These are phyloP conservation scores for Candida yuanshanica DNA, from an alignment of 805 yeast genomes.

Conservation along the genomic window DNA sequence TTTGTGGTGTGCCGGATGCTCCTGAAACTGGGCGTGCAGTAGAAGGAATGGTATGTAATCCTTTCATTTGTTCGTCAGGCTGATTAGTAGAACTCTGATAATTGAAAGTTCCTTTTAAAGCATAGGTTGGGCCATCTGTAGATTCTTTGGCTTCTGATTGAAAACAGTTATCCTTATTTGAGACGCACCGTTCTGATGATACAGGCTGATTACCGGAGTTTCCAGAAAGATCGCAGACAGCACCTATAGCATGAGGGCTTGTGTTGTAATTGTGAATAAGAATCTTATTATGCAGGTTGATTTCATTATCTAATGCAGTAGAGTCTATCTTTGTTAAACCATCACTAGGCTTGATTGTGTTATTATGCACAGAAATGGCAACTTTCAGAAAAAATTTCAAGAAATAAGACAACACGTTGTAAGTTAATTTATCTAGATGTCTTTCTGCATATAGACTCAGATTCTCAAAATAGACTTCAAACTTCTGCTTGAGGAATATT, in stretches of 20 bases:
- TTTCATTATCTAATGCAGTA: conserved; percentile 7
- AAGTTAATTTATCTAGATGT: conserved; percentile 6
- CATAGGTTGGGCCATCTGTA: too few species aligned
- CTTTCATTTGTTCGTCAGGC: background rate
- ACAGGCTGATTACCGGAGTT: too few species aligned
- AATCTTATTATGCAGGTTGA: conserved; percentile 1
- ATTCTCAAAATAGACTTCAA: conserved; percentile 7
- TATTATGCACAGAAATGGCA: conserved; percentile 18
- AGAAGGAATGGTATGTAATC: background rate
- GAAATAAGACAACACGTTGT: conserved; percentile 8
- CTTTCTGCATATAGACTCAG: background rate
- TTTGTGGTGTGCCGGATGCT: background rate
- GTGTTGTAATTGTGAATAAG: too few species aligned
- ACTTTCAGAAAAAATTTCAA: conserved; percentile 18
- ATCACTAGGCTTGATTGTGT: conserved; percentile 1
- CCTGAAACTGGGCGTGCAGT: background rate
- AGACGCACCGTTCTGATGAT: too few species aligned
- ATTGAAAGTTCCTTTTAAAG: background rate
- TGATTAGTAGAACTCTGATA: background rate
- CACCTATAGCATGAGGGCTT: too few species aligned
- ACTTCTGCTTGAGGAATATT: conserved; percentile 6
- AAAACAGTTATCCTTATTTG: too few species aligned
- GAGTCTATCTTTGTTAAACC: conserved; percentile 3
- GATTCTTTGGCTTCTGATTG: background rate
- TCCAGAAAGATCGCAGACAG: too few species aligned